Percentiles rank a stretch among this genome's conserved stretches.
Conservation (phyloP, 2,329 filamentous ascomycete species). For the Trichoderma sp. region DNA sequence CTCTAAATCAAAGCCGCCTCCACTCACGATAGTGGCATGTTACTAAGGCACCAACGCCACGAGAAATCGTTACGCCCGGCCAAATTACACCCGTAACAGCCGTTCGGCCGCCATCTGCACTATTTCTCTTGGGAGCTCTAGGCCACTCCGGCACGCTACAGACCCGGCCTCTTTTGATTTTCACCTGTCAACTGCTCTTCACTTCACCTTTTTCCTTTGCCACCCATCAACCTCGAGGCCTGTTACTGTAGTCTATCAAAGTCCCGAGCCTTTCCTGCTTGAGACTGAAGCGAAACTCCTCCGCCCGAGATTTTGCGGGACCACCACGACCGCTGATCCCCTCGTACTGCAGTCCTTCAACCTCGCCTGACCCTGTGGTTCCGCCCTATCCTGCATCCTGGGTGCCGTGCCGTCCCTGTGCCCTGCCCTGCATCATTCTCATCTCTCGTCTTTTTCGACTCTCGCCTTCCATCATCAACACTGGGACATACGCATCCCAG, state of each 20-base stretch:
- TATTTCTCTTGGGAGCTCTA: not conserved
- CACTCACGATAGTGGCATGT: slow-evolving; percentile 3
- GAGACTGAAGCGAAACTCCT: not conserved
- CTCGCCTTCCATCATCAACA: not conserved
- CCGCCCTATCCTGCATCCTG: not conserved
- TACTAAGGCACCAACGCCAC: slow-evolving; percentile 16
- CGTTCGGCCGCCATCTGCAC: not conserved
- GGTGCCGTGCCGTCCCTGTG: not conserved
- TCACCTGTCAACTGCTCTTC: not conserved
- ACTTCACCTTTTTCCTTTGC: not conserved
- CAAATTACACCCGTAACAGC: slow-evolving; percentile 3
- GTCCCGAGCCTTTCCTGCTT: not conserved
- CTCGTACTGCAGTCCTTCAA: not conserved
- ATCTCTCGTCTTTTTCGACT: not conserved
- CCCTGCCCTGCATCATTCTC: slow-evolving; percentile 1
- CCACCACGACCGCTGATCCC: slow-evolving; percentile 1
- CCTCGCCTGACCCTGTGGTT: slow-evolving; percentile 9
- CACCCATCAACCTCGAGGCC: not conserved
- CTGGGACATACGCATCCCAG: not conserved
- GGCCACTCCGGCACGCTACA: not conserved
- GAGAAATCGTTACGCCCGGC: not conserved
- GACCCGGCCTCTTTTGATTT: not conserved
- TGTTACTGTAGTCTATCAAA: not conserved
- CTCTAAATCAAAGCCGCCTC: not conserved
- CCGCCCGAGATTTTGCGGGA: slow-evolving; percentile 2